Conservation (phyloP, 768 basidiomycete genomes). For the Tulasnella sp. region DNA sequence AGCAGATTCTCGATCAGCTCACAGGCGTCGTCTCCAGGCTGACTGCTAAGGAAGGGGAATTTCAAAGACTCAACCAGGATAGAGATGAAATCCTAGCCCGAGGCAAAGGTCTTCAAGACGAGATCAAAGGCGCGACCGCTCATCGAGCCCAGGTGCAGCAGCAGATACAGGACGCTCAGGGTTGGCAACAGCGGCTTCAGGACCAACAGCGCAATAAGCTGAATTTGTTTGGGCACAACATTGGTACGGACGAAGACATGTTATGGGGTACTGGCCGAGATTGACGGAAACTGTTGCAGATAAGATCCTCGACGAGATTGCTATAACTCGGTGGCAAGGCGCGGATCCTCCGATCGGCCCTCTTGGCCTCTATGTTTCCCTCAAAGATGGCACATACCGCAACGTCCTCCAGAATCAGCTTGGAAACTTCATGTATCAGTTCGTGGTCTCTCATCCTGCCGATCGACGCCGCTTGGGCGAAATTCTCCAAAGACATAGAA, state of each 20-base stretch:
- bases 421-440: slow-evolving; percentile 46
- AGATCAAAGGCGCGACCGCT: slow-evolving; percentile 25
- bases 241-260: slow-evolving; percentile 39
- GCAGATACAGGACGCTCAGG: neutral
- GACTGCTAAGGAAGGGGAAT: slow-evolving; percentile 27
- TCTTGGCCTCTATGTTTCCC: slow-evolving; percentile 64
- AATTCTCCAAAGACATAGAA: slow-evolving; percentile 27
- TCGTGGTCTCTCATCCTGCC: slow-evolving; percentile 57
- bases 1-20: slow-evolving; percentile 43
- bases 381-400: slow-evolving; percentile 59
- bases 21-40: slow-evolving; percentile 34
- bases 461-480: slow-evolving; percentile 49
- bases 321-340: slow-evolving; percentile 46
- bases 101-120: slow-evolving; percentile 1
- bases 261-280: slow-evolving; percentile 53
- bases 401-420: slow-evolving; percentile 54
- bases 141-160: slow-evolving; percentile 24
- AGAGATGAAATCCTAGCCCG: slow-evolving; percentile 12
- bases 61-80: slow-evolving; percentile 19
- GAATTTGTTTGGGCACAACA: slow-evolving; percentile 34
- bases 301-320: slow-evolving; percentile 42
- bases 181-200: neutral
- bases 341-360: slow-evolving; percentile 57
- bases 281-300: slow-evolving; percentile 35
- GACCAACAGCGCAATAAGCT: slow-evolving; percentile 22